Evolutionary conservation across 1,284 basidiomycete species (phyloP).

Genomic region (Salmacisia buchloeana): DNA sequence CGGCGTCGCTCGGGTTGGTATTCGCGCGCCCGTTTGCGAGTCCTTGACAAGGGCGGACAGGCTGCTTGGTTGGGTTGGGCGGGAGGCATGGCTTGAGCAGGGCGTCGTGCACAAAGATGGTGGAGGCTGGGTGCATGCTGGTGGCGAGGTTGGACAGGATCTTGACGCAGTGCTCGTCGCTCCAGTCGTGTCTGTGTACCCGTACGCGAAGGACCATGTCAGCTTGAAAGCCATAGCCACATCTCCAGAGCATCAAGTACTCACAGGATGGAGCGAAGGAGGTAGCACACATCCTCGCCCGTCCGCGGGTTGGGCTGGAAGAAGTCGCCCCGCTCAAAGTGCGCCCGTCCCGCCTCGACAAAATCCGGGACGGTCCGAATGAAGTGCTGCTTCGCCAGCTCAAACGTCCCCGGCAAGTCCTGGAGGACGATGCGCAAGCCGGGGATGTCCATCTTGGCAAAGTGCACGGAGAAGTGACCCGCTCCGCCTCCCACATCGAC

Average conservation of each 20-base stretch:
- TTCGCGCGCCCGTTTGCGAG: too few relatives aligned
- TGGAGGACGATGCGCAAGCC: neutral
- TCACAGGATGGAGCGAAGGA: neutral
- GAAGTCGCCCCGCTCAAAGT: neutral
- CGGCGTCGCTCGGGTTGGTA: too few relatives aligned
- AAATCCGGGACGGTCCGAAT: neutral
- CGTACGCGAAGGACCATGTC: too few relatives aligned
- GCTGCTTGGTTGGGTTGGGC: neutral
- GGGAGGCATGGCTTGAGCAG: neutral
- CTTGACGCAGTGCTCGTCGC: slow-evolving; percentile 6
- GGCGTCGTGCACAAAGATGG: slow-evolving; percentile 1
- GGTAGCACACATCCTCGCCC: neutral
- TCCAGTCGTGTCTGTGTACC: slow-evolving; percentile 7
- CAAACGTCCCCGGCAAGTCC: neutral
- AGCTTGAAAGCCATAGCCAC: too few relatives aligned
- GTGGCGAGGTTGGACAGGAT: slow-evolving; percentile 2
- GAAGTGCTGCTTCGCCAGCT: slow-evolving; percentile 3
- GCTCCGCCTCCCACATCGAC: slow-evolving; percentile 1
- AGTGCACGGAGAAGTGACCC: neutral
- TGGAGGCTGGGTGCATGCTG: neutral
- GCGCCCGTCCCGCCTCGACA: neutral
- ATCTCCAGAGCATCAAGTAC: neutral
- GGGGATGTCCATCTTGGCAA: slow-evolving; percentile 6
- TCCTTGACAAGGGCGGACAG: too few relatives aligned
- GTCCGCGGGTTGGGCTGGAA: neutral